These are phyloP conservation scores for Nemophila menziesii DNA, from an alignment of 257 asterid genomes.

Conservation along the genomic window DNA sequence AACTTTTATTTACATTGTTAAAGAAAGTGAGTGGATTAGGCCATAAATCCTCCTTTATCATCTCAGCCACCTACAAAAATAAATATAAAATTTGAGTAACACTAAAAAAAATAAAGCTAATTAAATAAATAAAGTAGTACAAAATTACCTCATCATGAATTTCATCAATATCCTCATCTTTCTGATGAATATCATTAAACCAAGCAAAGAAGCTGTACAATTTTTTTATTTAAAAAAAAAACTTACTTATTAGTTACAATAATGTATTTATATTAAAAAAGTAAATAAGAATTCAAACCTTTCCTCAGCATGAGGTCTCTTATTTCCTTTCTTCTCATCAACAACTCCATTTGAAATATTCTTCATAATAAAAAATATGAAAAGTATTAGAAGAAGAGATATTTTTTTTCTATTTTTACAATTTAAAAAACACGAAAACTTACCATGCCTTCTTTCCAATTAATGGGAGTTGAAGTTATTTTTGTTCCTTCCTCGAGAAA, in stretches of 20 bases:
- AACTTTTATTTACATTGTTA: slow-evolving; percentile 26
- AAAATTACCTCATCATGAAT: slow-evolving; percentile 71
- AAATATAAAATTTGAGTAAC: neutral
- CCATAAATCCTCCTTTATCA: slow-evolving; percentile 61
- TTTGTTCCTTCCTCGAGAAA: slow-evolving; percentile 85
- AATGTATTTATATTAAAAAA: neutral
- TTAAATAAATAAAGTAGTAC: neutral
- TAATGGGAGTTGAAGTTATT: slow-evolving; percentile 66
- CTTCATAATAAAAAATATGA: slow-evolving; percentile 33
- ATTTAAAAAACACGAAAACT: slow-evolving; percentile 13
- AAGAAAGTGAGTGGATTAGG: slow-evolving; percentile 51
- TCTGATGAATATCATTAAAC: slow-evolving; percentile 52
- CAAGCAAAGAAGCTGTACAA: slow-evolving; percentile 78
- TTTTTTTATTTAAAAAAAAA: too few species aligned
- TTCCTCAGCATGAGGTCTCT: slow-evolving; percentile 64
- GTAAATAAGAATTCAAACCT: slow-evolving; percentile 34
- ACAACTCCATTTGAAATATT: slow-evolving; percentile 63
- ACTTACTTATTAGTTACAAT: too few species aligned
- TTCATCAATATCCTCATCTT: slow-evolving; percentile 58
- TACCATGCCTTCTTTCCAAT: slow-evolving; percentile 94
- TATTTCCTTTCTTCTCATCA: slow-evolving; percentile 73
- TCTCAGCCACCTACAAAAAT: slow-evolving; percentile 36
- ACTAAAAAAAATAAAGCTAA: neutral
- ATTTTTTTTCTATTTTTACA: neutral
- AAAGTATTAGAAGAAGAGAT: slow-evolving; percentile 15